Base-by-base conservation (phyloP, 2,329 filamentous ascomycete species). In the Knoxdaviesia proteae region DNA sequence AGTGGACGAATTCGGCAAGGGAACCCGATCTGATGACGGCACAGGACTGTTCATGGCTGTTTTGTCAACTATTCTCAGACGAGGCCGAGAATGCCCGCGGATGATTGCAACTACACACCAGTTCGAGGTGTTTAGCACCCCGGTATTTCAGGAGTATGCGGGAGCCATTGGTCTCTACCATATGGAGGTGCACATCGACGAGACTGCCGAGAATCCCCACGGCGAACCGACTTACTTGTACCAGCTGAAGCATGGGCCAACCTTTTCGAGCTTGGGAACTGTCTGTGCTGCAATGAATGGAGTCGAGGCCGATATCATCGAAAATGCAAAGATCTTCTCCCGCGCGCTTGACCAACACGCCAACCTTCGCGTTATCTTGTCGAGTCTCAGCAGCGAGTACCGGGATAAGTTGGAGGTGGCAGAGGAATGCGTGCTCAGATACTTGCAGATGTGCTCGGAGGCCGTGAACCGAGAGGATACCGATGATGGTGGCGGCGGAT, bases 1-100 rank as follows among this genome's bases (percentile, higher is more conserved):
- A n/a, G 74, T 96, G 38, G 90, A 98, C 51, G 90, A 98, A 53
- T 96, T 98, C 51, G 74, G 74, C 1, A 79, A 77, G 53, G 74
- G 74, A 3, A 79, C 74, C 0, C 69, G 67, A 41, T 54, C 61
- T 6, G 60, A 67, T 44, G 71, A 77, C 50, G 74, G 74, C 6
- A 67, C 69, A 1, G 74, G 72, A 0, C 56, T 80, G 9, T 58
- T 76, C 38, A 61, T 10, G 59, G 67, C 37, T 64, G 77, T 50
- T 72, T 79, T 40, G 56, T 69, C 20, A 20, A 20, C 20, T 20
- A 20, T 20, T 20, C 20, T 20, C 7, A 57, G 54, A 3, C 57
- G 69, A 10, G 64, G 59, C 0, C 36, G 46, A 2, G 50, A 65
- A 30, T 57, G 63, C 6, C 75, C 77, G 5, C 74, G 71, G 46